A percentile compares a stretch with the other conserved stretches of the same genome.
Conservation (phyloP, 345 rosid species). For the Lumnitzera racemosa region DNA sequence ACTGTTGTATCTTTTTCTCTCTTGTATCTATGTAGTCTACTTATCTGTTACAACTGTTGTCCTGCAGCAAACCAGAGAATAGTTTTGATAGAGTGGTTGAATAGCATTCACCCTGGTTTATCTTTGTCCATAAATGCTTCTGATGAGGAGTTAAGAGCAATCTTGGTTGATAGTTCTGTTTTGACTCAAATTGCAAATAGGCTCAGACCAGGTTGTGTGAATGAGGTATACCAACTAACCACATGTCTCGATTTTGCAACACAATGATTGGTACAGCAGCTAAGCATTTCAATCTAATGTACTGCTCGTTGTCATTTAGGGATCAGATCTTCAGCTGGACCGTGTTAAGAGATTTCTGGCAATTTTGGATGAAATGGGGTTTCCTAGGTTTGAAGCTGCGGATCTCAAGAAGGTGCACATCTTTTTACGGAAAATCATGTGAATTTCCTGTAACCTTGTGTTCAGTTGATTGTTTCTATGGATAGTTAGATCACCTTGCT, state of each 20-base stretch:
- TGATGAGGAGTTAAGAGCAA: constrained; percentile 39
- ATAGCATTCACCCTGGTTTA: constrained; percentile 27
- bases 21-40: background rate
- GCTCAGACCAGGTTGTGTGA: constrained; percentile 33
- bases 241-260: background rate
- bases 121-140: constrained; percentile 35
- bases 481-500: background rate
- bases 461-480: background rate
- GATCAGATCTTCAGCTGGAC: constrained; percentile 24
- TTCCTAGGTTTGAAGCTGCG: constrained; percentile 52
- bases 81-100: constrained; percentile 43
- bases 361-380: constrained; percentile 55
- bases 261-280: background rate
- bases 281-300: background rate
- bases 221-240: constrained; percentile 29
- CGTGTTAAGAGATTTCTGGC: constrained; percentile 51
- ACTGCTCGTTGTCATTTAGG: background rate
- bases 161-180: constrained; percentile 35
- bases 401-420: constrained; percentile 71
- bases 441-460: background rate
- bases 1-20: background rate
- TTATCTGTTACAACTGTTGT: no score
- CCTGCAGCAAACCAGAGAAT: constrained; percentile 33
- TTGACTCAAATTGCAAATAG: constrained; percentile 33
- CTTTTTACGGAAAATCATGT: background rate